Conservation (phyloP, 331 rosid species). For the Acacia pycnantha region DNA sequence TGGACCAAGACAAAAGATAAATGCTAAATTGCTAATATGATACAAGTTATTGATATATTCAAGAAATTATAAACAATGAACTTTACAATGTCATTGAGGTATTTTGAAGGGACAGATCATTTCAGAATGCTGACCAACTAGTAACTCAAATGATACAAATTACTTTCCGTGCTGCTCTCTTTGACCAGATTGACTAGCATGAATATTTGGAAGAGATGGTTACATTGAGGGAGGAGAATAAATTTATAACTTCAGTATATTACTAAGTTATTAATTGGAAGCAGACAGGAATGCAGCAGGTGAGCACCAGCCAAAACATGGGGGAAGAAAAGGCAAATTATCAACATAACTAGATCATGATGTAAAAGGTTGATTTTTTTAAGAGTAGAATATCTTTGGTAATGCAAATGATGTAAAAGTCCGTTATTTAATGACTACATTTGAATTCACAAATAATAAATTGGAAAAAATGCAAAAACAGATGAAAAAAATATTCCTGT, state of each 20-base stretch:
- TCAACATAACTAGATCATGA: no score
- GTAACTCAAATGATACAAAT: neutral
- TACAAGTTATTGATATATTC: neutral
- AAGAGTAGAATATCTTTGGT: no score
- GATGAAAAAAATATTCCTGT: no score
- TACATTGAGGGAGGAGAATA: neutral
- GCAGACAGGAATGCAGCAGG: neutral
- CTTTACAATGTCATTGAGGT: neutral
- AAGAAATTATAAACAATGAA: constrained; percentile 17
- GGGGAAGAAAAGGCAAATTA: no score
- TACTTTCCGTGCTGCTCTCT: neutral
- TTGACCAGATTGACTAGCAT: neutral
- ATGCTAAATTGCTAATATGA: constrained; percentile 10
- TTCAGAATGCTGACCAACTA: neutral
- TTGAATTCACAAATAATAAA: no score
- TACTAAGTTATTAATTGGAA: neutral
- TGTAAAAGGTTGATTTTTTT: no score
- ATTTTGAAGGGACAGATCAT: constrained; percentile 14
- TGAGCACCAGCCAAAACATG: no score
- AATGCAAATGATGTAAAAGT: no score
- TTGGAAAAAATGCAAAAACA: no score
- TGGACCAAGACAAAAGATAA: neutral
- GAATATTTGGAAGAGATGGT: neutral
- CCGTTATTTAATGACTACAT: no score
- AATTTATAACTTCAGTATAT: neutral